phyloP scores from a whole-genome alignment of 495 filamentous ascomycete genomes.

The Jackrogersella minutella region DNA sequence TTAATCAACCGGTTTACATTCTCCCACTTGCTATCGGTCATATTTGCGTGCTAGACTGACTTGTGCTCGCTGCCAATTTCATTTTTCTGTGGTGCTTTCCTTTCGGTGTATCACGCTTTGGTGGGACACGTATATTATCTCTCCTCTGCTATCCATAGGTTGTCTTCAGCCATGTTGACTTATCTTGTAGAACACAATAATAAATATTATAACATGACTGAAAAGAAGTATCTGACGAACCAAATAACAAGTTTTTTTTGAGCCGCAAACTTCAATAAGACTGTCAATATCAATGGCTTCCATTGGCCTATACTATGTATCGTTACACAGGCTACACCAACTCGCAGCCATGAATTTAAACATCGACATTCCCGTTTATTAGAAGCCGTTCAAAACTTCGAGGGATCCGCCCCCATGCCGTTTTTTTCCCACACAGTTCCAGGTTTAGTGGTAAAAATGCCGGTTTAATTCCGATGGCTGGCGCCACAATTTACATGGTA shows the following conservation, averaged over 20 bases:
- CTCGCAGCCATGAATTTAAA: too few relatives aligned
- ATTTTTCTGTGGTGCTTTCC: slow-evolving; percentile 25
- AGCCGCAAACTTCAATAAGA: neutral
- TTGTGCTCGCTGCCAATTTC: slow-evolving; percentile 42
- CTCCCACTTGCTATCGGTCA: slow-evolving; percentile 58
- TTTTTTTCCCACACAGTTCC: too few relatives aligned
- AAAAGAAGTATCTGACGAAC: neutral
- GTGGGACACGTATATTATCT: slow-evolving; percentile 32
- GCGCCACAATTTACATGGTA: too few relatives aligned
- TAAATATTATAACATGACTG: neutral
- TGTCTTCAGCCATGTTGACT: neutral
- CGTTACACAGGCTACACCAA: too few relatives aligned
- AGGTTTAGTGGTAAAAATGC: too few relatives aligned
- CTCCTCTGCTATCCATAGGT: neutral
- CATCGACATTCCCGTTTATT: too few relatives aligned
- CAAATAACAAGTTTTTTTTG: neutral
- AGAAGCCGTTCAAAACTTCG: too few relatives aligned
- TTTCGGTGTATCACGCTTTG: slow-evolving; percentile 36
- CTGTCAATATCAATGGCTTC: neutral
- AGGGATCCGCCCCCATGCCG: too few relatives aligned
- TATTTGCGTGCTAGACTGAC: slow-evolving; percentile 58
- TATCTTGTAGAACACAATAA: too few relatives aligned
- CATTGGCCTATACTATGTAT: neutral
- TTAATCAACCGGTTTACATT: slow-evolving; percentile 61
- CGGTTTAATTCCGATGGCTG: too few relatives aligned